Evolutionary conservation across 1,139 yeast species (phyloP), one percentile per base, ranked within the genome.

Genomic region (Blastobotrys ciferrii): DNA sequence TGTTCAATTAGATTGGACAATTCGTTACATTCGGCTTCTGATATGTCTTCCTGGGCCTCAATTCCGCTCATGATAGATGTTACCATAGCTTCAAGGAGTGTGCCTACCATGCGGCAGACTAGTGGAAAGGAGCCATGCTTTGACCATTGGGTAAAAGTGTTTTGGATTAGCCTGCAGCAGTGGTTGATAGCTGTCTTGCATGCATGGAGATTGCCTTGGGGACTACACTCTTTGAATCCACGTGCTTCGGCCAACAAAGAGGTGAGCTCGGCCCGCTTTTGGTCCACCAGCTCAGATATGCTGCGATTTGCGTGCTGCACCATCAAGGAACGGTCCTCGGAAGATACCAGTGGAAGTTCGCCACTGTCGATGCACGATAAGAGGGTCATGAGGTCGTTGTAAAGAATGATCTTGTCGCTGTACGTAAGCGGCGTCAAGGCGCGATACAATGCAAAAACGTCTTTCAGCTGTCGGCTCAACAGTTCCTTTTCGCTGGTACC

Each of bases 11-110:
- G 50, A 28, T 53, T 50, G 12, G 67, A 55, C 28, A 66, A 53
- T 39, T 60, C 62, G 30, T 55, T 54, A 25, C 67, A 60, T 42
- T 69, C 71, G 15, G 51, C 58, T 38, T 62, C 70, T 1, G 70
- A 59, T 42, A 69, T 68, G 37, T 66, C 70, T 12, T 51, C 54
- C 41, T 55, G 54, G 4, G 55, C 51, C 44, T 60, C 64, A 11
- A 68, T 55, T 7, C 53, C 53, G 1, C 48, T 42, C 28, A 66
- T 59, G 5, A 65, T 48, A 4, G 58, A 42, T 1, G 56, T 52
- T 5, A 64, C 63, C 15, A 59, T 52, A 18, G 55, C 55, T 50
- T 68, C 71, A 4, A 65, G 55, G n/a, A 67, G 45, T 3, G 54
- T 48, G 2, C 68, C 64, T 14, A 66, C 42, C 13, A 65, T 55